Evolutionary conservation across 1,284 basidiomycete species (phyloP).

Genomic region (Ustilago bromivora): DNA sequence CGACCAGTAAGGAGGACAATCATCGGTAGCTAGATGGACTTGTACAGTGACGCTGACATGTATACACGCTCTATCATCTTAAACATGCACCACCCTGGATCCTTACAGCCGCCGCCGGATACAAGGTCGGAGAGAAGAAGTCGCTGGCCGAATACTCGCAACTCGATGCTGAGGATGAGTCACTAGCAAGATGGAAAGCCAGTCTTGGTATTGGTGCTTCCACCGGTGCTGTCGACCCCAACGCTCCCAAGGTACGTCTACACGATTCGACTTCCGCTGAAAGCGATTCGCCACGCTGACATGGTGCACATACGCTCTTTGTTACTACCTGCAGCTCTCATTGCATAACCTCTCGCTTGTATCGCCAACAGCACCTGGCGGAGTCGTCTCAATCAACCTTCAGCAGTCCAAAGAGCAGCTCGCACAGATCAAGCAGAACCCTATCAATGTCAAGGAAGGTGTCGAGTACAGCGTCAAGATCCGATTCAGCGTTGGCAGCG

Average conservation of each 20-base stretch:
- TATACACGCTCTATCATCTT: not conserved
- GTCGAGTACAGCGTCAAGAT: conserved; percentile 82
- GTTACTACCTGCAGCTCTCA: conserved; percentile 40
- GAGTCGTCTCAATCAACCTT: conserved; percentile 71
- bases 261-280: conserved; percentile 7
- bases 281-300: not conserved
- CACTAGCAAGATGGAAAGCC: conserved; percentile 84
- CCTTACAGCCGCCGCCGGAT: conserved; percentile 65
- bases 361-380: conserved; percentile 69
- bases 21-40: not conserved
- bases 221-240: conserved; percentile 65
- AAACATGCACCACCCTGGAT: not conserved
- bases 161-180: conserved; percentile 86
- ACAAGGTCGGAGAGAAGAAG: conserved; percentile 71
- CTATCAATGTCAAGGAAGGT: conserved; percentile 75
- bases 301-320: not conserved
- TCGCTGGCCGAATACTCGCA: conserved; percentile 73
- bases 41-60: not conserved
- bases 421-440: conserved; percentile 73
- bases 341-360: conserved; percentile 71
- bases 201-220: conserved; percentile 81
- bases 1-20: conserved; percentile 36
- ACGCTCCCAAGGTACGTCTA: conserved; percentile 59
- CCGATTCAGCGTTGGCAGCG: conserved; percentile 80
- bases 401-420: conserved; percentile 71